Conservation (phyloP, 306 rosid species). For the Rosa persica region DNA sequence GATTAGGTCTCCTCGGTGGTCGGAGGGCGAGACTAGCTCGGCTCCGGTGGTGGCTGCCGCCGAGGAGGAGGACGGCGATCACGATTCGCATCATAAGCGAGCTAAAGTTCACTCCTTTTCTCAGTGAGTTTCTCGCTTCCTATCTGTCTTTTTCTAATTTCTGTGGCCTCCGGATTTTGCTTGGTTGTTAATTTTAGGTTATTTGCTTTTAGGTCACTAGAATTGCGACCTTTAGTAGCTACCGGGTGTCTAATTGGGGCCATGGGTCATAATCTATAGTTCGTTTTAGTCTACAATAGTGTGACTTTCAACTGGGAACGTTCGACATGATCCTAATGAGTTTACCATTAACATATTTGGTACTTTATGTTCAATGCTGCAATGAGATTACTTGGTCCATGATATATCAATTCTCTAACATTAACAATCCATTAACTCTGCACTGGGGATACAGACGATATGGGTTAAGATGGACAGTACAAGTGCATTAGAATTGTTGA, state of each 20-base stretch:
- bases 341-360: not conserved
- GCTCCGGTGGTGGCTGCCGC: slow-evolving; percentile 16
- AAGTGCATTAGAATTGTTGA: not conserved
- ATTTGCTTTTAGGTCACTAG: not conserved
- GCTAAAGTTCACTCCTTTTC: slow-evolving; percentile 63
- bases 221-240: not conserved
- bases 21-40: slow-evolving; percentile 69
- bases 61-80: slow-evolving; percentile 39
- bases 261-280: not conserved
- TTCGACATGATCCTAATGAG: not conserved
- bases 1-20: slow-evolving; percentile 30
- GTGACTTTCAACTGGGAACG: slow-evolving; percentile 4
- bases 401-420: not conserved
- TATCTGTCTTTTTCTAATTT: not conserved
- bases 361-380: not conserved
- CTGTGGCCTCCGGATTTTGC: not conserved
- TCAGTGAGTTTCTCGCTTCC: slow-evolving; percentile 52
- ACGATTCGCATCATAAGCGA: slow-evolving; percentile 71
- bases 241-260: not conserved
- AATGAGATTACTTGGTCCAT: not conserved
- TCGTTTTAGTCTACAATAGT: not conserved
- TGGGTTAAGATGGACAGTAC: not conserved
- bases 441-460: not conserved
- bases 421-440: not conserved
- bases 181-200: not conserved